Base-by-base conservation (phyloP, 768 basidiomycete genomes). In the Amylocystis lapponica region DNA sequence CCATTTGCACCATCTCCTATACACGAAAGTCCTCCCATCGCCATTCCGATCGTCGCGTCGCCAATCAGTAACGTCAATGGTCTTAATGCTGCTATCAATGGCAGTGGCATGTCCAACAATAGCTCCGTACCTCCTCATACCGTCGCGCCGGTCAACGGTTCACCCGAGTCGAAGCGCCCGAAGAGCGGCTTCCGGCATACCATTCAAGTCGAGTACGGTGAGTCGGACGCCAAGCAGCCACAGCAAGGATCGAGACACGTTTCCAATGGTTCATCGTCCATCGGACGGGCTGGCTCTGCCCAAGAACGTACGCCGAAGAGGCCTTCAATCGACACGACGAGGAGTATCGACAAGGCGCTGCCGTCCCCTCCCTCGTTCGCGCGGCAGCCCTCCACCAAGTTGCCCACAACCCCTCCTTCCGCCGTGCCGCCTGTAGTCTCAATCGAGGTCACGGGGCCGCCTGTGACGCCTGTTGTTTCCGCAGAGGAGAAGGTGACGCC, bases 201-300 rank as follows among this genome's bases (percentile, higher is more conserved):
- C 9, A 89, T 98, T 36, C 96, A 98, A 62, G 86, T 98, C 46
- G 96, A 99, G 64, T 98, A 97, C 55, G 86, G 85, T 45, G 82
- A 83, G 43, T 74, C 75, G 5, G 60, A 61, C n/a, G 51, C 56
- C 2, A 56, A 53, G 32, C 46, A 51, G 25, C 43, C 49, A 4
- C 44, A 41, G 26, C 43, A 56, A 22, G 40, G 49, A 3, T 10
- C 49, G 2, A 36, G 21, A 14, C 20, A n/a, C 19, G 43, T 34
- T 2, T 30, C 37, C 23, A 54, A 49, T 17, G 46, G 48, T 3
- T 19, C 33, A 6, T 4, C 37, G 8, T 9, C 34, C 5, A 23
- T 14, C 8, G 43, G 43, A 5, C 36, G 35, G 1, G 27, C 43
- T 10, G 26, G 31, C 10, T 12, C 45, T 27, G 30, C n/a, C 22